Conservation (phyloP, 768 basidiomycete species). For the Panaeolus cyanescens region DNA sequence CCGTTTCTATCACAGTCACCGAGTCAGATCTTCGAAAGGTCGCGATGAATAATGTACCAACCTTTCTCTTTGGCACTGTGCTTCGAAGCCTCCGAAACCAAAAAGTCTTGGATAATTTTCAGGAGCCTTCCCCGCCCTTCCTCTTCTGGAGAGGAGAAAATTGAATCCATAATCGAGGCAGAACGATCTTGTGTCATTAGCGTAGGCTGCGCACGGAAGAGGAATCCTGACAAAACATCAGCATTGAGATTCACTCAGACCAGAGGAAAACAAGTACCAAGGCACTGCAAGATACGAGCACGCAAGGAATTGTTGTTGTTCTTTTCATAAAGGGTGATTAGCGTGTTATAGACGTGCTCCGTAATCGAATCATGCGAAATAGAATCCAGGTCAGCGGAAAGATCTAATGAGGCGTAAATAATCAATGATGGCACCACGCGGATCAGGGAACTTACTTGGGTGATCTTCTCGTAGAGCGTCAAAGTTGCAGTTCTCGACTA, state of each 20-base stretch:
- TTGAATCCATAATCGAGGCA: conserved; percentile 83
- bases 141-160: conserved; percentile 75
- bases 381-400: conserved; percentile 55
- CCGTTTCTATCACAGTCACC: conserved; percentile 30
- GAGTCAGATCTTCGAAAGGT: not conserved
- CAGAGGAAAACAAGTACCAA: conserved; percentile 54
- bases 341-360: conserved; percentile 78
- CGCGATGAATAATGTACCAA: conserved; percentile 17
- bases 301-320: conserved; percentile 58
- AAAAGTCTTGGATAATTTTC: conserved; percentile 90
- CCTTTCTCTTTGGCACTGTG: conserved; percentile 74
- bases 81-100: conserved; percentile 81
- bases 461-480: conserved; percentile 70
- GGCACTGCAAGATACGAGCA: conserved; percentile 78
- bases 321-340: conserved; percentile 75
- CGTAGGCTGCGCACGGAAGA: conserved; percentile 91
- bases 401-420: conserved; percentile 34
- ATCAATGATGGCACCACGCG: not conserved
- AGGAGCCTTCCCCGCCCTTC: conserved; percentile 75
- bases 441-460: conserved; percentile 45
- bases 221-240: conserved; percentile 57
- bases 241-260: not conserved
- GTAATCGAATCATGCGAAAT: conserved; percentile 69
- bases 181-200: conserved; percentile 85
- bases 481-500: conserved; percentile 89